phyloP scores from a whole-genome alignment of 257 asterid species.

The Schizonepeta tenuifolia region DNA sequence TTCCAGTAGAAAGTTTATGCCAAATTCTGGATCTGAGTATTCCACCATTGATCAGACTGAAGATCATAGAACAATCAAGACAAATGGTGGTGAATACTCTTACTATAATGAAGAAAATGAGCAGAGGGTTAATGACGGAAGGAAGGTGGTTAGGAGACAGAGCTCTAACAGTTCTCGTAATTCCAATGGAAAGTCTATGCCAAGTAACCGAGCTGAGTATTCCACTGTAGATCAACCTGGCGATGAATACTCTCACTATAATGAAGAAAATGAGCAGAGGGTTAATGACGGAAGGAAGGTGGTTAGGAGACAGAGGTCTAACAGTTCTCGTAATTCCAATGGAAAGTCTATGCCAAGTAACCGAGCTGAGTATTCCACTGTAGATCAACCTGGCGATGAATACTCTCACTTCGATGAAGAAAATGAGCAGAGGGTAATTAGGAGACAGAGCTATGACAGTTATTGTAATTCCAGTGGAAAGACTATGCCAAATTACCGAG shows the following conservation, averaged over 20 bases:
- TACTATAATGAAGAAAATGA: constrained; percentile 25
- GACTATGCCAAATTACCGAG: constrained; percentile 29
- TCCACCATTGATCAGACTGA: constrained; percentile 28
- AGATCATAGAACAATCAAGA: constrained; percentile 36
- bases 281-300: constrained; percentile 41
- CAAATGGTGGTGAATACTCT: constrained; percentile 33
- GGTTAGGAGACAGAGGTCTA: constrained; percentile 65
- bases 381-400: constrained; percentile 33
- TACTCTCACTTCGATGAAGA: constrained; percentile 28
- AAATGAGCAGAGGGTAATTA: constrained; percentile 23
- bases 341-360: constrained; percentile 30
- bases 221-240: constrained; percentile 30
- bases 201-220: constrained; percentile 28
- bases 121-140: constrained; percentile 28
- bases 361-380: constrained; percentile 20
- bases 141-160: constrained; percentile 55
- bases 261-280: constrained; percentile 21
- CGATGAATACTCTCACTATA: constrained; percentile 29
- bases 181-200: constrained; percentile 18
- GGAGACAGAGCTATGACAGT: constrained; percentile 67
- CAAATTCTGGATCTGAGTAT: constrained; percentile 29
- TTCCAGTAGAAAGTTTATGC: constrained; percentile 29
- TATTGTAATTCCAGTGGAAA: not conserved
- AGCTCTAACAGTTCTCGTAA: constrained; percentile 46
- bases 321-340: not conserved